Evolutionary conservation across 345 rosid species (phyloP), one percentile per base, ranked within the genome.

Genomic region (Carallia brachiata): DNA sequence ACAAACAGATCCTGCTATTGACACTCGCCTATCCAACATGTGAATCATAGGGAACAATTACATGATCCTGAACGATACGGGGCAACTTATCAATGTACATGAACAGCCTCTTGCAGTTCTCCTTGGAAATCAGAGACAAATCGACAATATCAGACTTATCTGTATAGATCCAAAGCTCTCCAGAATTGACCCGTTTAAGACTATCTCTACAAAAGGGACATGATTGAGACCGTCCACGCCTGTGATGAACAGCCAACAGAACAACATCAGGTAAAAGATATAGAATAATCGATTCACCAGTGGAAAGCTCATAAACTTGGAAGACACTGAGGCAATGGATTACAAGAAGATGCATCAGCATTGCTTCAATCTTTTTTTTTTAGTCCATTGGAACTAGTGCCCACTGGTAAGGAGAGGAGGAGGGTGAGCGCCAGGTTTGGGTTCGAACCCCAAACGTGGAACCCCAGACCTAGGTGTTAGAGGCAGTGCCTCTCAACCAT

Each of bases 141-240:
- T 87, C 94, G 0, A 84, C 71, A 50, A 82, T 73, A 37, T 87
- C 91, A 63, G 70, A 76, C 76, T 77, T 78, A 77, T 84, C 83
- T 7, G 83, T 81, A 48, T 65, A 84, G 28, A 87, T 74, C 94
- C 94, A 89, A 30, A 89, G 89, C 58, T 89, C 94, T 17, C 87
- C 81, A 0, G 94, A 87, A 73, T 87, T 77, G 34, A 87, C 91
- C 81, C 94, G 82, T 78, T 83, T 87, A 13, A 89, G 83, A 78
- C 81, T 79, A 72, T 85, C 87, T 0, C 91, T 85, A 40, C 94
- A 89, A 66, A 89, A 89, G 30, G 94, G 94, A 70, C 94, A 89
- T 0, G 94, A 89, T 72, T 79, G 83, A 0, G 94, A 87, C 52
- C 86, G 74, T 37, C 71, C 12, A 18, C 94, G 75, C 94, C 91